Conservation (phyloP, 2,329 filamentous ascomycete species). For the Pezicula rhizophila region DNA sequence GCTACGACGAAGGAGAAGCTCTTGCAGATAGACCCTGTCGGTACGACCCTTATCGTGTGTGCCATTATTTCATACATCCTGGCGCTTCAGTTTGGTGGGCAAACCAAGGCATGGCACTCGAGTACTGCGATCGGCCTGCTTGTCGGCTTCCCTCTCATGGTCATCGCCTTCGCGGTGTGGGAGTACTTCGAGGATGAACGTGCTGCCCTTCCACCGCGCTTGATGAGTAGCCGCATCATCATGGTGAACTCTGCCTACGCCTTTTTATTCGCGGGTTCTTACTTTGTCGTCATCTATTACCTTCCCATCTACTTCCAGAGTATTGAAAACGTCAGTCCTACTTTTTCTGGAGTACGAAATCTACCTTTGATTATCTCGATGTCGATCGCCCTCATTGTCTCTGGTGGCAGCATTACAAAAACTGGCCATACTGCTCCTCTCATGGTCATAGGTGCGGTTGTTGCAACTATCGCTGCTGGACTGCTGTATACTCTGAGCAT, state of each 20-base stretch:
- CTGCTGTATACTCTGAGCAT: conserved; percentile 47
- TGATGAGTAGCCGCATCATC: conserved; percentile 34
- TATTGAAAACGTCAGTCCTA: conserved; percentile 14
- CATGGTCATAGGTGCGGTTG: conserved; percentile 21
- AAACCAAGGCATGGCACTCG: conserved; percentile 34
- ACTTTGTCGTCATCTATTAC: conserved; percentile 36
- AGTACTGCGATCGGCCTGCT: conserved; percentile 33
- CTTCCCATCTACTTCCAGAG: conserved; percentile 26
- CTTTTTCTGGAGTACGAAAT: conserved; percentile 15
- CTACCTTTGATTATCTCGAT: conserved; percentile 19
- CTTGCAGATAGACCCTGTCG: conserved; percentile 38
- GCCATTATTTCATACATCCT: conserved; percentile 34
- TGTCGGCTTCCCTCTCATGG: conserved; percentile 24
- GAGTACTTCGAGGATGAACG: conserved; percentile 34
- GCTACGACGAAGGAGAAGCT: conserved; percentile 31
- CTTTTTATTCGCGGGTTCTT: conserved; percentile 33
- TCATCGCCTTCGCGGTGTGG: conserved; percentile 25
- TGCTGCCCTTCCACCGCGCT: conserved; percentile 39
- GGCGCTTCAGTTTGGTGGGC: conserved; percentile 38
- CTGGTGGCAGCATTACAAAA: conserved; percentile 9
- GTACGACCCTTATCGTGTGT: conserved; percentile 36
- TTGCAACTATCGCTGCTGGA: conserved; percentile 37
- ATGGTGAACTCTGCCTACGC: conserved; percentile 30
- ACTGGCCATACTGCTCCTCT: conserved; percentile 15
- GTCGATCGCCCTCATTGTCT: conserved; percentile 17